Conservation (phyloP, 805 yeast genomes). For the Alloascoidea hylecoeti region DNA sequence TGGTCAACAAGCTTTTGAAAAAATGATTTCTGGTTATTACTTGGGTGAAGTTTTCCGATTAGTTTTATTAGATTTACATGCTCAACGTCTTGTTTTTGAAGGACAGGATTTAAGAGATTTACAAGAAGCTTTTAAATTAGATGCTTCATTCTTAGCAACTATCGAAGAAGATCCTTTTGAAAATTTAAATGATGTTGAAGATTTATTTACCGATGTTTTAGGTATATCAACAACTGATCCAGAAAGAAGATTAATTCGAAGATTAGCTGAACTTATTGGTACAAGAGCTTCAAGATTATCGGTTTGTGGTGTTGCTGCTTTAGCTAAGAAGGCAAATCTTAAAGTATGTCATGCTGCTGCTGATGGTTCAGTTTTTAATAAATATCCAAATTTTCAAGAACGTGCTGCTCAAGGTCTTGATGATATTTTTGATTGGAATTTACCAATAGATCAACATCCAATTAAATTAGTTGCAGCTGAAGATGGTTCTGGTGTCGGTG, state of each 20-base stretch:
- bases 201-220: conserved; percentile 44
- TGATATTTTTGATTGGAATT: conserved; percentile 81
- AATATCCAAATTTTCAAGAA: conserved; percentile 82
- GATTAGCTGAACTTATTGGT: conserved; percentile 77
- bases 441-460: conserved; percentile 50
- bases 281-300: conserved; percentile 87
- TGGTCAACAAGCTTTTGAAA: conserved; percentile 90
- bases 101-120: conserved; percentile 55
- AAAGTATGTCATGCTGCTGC: conserved; percentile 74
- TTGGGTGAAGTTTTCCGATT: conserved; percentile 85
- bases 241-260: conserved; percentile 75
- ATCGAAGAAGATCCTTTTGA: conserved; percentile 86
- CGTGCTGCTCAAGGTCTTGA: conserved; percentile 80
- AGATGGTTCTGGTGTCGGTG: conserved; percentile 98
- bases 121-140: conserved; percentile 57
- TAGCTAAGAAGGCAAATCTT: conserved; percentile 75
- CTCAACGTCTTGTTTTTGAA: conserved; percentile 52
- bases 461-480: conserved; percentile 82
- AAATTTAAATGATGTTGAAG: conserved; percentile 63
- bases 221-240: conserved; percentile 51
- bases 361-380: conserved; percentile 92
- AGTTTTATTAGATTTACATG: conserved; percentile 57
- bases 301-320: conserved; percentile 91
- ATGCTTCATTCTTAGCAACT: conserved; percentile 76
- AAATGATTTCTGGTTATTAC: conserved; percentile 95